phyloP scores from a whole-genome alignment of 2,329 filamentous ascomycete genomes.

The Ophiostoma australiae region DNA sequence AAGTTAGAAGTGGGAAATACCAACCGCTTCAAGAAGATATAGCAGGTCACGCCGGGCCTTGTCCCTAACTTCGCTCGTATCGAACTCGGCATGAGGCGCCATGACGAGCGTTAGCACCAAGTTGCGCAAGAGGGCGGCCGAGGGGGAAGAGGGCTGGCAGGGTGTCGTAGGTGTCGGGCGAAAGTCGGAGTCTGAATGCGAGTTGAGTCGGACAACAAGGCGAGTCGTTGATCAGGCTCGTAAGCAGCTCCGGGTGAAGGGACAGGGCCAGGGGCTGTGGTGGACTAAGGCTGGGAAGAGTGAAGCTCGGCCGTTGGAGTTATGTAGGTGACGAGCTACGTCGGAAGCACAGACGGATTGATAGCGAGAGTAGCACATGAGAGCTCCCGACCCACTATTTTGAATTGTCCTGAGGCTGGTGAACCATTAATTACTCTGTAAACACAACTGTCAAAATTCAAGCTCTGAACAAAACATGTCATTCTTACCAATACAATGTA shows the following conservation, averaged over 20 bases:
- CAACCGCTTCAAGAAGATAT: conserved; percentile 88
- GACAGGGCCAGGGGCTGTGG: not conserved
- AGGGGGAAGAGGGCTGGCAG: not conserved
- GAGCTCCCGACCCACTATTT: not conserved
- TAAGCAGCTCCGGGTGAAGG: not conserved
- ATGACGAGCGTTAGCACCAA: conserved; percentile 43
- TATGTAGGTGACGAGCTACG: not conserved
- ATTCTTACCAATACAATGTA: no score
- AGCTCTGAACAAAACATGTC: not conserved
- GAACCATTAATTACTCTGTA: no score
- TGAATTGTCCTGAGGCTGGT: not conserved
- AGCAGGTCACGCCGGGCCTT: conserved; percentile 85
- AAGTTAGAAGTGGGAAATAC: conserved; percentile 39
- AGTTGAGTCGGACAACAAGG: not conserved
- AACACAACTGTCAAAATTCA: not conserved
- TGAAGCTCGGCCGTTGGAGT: not conserved
- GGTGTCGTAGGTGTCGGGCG: not conserved
- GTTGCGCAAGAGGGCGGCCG: not conserved
- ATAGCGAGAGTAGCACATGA: not conserved
- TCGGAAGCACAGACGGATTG: not conserved
- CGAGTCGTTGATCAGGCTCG: not conserved
- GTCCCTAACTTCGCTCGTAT: conserved; percentile 68
- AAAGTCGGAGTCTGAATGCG: not conserved
- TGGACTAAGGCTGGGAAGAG: not conserved
- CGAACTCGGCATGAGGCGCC: conserved; percentile 67